Percentiles rank a stretch among this genome's conserved stretches.
phyloP scores from a whole-genome alignment of 176 grass and related monocot genomes.

The Secale cereale region DNA sequence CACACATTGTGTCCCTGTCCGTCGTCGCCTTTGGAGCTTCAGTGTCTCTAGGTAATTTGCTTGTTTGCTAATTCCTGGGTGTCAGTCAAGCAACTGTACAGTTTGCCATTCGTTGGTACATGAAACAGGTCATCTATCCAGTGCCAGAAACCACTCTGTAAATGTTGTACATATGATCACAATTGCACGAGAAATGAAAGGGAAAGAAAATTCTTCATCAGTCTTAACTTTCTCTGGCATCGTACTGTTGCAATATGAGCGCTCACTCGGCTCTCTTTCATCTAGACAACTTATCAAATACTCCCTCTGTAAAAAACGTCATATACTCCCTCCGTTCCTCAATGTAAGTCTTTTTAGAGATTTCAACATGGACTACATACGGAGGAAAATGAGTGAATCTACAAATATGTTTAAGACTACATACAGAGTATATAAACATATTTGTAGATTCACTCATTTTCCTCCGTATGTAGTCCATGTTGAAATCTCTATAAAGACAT shows the following conservation, averaged over 20 bases:
- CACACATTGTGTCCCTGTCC: neutral
- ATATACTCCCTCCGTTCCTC: too few relatives aligned
- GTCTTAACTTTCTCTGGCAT: neutral
- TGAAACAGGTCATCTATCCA: slow-evolving; percentile 18
- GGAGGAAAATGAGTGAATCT: too few relatives aligned
- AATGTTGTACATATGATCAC: slow-evolving; percentile 41
- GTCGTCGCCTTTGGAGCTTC: neutral
- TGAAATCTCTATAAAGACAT: too few relatives aligned
- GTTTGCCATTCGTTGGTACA: slow-evolving; percentile 6
- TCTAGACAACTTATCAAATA: too few relatives aligned
- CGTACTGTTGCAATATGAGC: neutral
- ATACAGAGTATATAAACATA: too few relatives aligned
- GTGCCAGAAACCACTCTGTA: slow-evolving; percentile 28
- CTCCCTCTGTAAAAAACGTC: too few relatives aligned
- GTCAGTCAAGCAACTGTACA: slow-evolving; percentile 33
- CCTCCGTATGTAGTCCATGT: too few relatives aligned
- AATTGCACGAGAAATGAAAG: slow-evolving; percentile 27
- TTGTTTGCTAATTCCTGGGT: slow-evolving; percentile 18
- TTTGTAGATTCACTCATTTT: too few relatives aligned
- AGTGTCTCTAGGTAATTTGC: slow-evolving; percentile 5
- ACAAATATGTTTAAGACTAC: too few relatives aligned
- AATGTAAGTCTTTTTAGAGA: too few relatives aligned
- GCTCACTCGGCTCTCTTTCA: neutral
- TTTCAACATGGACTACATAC: too few relatives aligned
- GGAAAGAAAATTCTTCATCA: neutral